Evolutionary conservation across 192 early-diverging fungal species (phyloP).

Genomic region (Chytriomyces hyalinus): DNA sequence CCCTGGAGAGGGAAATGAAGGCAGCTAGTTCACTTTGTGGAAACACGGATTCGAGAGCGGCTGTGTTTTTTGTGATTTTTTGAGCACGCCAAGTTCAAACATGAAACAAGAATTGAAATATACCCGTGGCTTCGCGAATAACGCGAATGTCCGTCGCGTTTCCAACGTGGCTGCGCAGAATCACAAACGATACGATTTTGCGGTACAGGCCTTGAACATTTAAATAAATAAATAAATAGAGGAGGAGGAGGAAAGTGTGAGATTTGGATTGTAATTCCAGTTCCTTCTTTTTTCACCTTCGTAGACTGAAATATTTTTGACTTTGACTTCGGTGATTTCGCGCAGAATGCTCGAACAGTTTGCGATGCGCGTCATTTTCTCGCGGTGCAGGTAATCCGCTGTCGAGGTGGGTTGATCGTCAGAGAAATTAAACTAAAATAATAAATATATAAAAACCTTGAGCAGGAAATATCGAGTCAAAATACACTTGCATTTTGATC

Average conservation of each 20-base stretch:
- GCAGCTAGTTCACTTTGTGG: slow-evolving; percentile 62
- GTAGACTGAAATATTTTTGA: slow-evolving; percentile 53
- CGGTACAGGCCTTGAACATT: slow-evolving; percentile 52
- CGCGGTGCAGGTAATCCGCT: slow-evolving; percentile 64
- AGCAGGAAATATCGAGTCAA: slow-evolving; percentile 65
- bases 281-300: slow-evolving; percentile 44
- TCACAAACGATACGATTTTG: slow-evolving; percentile 63
- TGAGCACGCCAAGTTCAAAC: background rate
- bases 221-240: background rate
- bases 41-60: slow-evolving; percentile 68
- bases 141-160: slow-evolving; percentile 63
- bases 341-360: slow-evolving; percentile 51
- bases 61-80: slow-evolving; percentile 34
- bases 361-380: slow-evolving; percentile 51
- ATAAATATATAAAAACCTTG: slow-evolving; percentile 48
- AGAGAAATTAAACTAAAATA: background rate
- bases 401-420: background rate
- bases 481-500: slow-evolving; percentile 68
- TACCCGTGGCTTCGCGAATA: slow-evolving; percentile 65
- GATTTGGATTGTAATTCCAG: background rate
- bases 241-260: background rate
- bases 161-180: slow-evolving; percentile 59
- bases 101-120: background rate
- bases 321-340: slow-evolving; percentile 57
- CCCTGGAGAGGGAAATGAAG: slow-evolving; percentile 56